These are phyloP conservation scores for Keqinozyma sinolaborantium DNA, from an alignment of 1,139 yeast species.

Conservation along the genomic window DNA sequence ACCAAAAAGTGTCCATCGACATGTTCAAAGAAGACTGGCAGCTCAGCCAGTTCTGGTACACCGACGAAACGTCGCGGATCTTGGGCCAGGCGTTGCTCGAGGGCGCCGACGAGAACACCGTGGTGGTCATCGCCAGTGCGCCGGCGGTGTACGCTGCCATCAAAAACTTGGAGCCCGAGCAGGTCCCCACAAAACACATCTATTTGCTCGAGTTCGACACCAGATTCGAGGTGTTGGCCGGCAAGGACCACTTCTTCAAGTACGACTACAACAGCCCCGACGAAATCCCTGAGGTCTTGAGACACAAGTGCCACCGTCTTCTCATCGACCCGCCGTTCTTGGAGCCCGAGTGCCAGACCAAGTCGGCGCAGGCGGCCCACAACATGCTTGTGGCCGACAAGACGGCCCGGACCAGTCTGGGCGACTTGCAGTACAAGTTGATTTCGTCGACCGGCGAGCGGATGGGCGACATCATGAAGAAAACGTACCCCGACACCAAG, in stretches of 20 bases:
- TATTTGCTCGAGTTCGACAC: constrained; percentile 76
- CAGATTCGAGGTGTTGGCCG: constrained; percentile 72
- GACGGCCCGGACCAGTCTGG: constrained; percentile 30
- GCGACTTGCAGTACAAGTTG: constrained; percentile 46
- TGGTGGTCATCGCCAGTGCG: constrained; percentile 76
- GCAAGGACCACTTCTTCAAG: constrained; percentile 58
- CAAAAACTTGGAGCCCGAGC: constrained; percentile 44
- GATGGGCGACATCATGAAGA: constrained; percentile 60
- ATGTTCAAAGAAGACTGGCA: constrained; percentile 91
- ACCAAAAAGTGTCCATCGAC: constrained; percentile 43
- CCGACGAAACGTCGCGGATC: constrained; percentile 64
- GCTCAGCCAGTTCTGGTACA: constrained; percentile 87
- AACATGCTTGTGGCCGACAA: constrained; percentile 47
- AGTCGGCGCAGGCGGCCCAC: constrained; percentile 68
- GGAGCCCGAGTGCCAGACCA: constrained; percentile 75
- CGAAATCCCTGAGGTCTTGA: constrained; percentile 53
- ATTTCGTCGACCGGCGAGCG: constrained; percentile 87
- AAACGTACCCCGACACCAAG: constrained; percentile 60
- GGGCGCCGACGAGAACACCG: constrained; percentile 70
- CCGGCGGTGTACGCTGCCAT: constrained; percentile 92
- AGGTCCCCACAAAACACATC: constrained; percentile 63
- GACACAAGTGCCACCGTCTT: constrained; percentile 66
- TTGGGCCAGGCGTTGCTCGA: constrained; percentile 69
- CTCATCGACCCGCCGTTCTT: constrained; percentile 87
- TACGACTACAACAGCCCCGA: constrained; percentile 76